Evolutionary conservation across 768 basidiomycete species (phyloP).

Genomic region (Boletellus ananiceps): DNA sequence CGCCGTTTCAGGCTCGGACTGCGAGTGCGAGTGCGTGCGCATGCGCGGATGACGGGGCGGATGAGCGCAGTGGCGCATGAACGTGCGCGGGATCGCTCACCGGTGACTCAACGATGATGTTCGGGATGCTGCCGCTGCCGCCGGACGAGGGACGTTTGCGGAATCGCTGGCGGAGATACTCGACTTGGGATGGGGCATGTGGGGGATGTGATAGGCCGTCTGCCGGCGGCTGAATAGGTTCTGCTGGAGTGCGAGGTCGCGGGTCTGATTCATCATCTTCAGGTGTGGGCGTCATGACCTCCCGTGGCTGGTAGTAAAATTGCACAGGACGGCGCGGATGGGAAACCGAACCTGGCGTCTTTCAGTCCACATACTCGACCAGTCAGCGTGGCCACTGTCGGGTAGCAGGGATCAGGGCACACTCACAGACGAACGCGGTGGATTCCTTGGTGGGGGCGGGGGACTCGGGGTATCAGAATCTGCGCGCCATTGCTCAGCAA

Average conservation of each 20-base stretch:
- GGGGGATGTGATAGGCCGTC: constrained; percentile 8
- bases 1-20: constrained; percentile 40
- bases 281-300: constrained; percentile 27
- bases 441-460: constrained; percentile 10
- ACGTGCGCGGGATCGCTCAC: constrained; percentile 26
- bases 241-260: constrained; percentile 10
- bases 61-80: not conserved
- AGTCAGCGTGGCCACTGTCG: constrained; percentile 4
- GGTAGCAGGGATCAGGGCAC: not conserved
- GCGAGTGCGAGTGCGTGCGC: not conserved
- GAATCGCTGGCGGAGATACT: constrained; percentile 26
- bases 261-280: constrained; percentile 16
- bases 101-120: constrained; percentile 45
- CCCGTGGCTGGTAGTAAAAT: constrained; percentile 29
- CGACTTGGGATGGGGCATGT: constrained; percentile 16
- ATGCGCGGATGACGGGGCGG: not conserved
- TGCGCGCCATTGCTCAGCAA: constrained; percentile 29
- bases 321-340: constrained; percentile 10
- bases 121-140: constrained; percentile 30
- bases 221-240: not conserved
- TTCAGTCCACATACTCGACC: not conserved
- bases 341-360: constrained; percentile 17
- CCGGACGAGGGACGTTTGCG: constrained; percentile 31
- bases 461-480: constrained; percentile 20
- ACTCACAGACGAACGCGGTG: constrained; percentile 21